A percentile compares a stretch with the other conserved stretches of the same genome.
phyloP scores from a whole-genome alignment of 352 stramenopile genomes.

The Phytopythium mirpurense region DNA sequence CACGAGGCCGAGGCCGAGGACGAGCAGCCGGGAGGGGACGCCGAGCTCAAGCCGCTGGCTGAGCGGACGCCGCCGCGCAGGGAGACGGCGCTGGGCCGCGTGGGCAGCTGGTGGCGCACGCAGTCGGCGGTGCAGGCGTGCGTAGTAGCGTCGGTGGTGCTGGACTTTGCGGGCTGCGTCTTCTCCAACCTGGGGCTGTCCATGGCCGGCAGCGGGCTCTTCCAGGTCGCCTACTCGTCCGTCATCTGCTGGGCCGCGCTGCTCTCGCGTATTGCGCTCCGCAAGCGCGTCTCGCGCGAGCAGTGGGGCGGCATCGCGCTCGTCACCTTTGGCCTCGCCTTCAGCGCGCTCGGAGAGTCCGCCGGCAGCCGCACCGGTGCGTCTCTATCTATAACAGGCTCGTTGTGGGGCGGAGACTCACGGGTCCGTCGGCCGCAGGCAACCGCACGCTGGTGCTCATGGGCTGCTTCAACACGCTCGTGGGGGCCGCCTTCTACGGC shows the following conservation, averaged over 20 bases:
- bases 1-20: conserved; percentile 20
- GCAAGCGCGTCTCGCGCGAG: conserved; percentile 66
- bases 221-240: conserved; percentile 82
- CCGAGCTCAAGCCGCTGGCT: too few relatives aligned
- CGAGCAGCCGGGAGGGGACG: conserved; percentile 8
- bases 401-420: too few relatives aligned
- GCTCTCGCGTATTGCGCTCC: conserved; percentile 68
- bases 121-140: conserved; percentile 58
- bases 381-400: too few relatives aligned
- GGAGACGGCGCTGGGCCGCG: conserved; percentile 7
- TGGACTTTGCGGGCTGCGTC: conserved; percentile 82
- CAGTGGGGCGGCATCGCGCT: conserved; percentile 81
- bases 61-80: too few relatives aligned
- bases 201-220: conserved; percentile 78
- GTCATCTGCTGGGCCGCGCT: conserved; percentile 86
- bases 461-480: conserved; percentile 79
- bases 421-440: conserved; percentile 5
- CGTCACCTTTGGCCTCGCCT: conserved; percentile 78
- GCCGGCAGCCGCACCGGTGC: conserved; percentile 27
- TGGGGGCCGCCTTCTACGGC: conserved; percentile 78
- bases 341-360: conserved; percentile 72
- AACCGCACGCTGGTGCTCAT: conserved; percentile 75
- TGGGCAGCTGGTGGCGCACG: conserved; percentile 33
- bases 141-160: conserved; percentile 57
- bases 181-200: conserved; percentile 81